phyloP scores from a whole-genome alignment of 352 stramenopile species.

The Phytophthora megakarya region DNA sequence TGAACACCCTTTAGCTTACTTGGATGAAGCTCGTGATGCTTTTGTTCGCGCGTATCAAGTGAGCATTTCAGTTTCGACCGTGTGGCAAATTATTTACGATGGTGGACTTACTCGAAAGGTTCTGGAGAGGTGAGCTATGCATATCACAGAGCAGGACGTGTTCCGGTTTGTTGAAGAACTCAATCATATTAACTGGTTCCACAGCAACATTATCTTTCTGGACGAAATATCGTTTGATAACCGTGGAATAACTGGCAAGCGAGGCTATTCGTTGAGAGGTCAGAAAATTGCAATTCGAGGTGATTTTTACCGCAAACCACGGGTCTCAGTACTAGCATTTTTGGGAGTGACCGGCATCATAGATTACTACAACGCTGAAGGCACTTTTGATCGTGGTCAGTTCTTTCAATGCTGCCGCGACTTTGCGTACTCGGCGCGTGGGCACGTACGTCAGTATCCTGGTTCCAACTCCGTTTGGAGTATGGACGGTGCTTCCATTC shows the following conservation, averaged over 20 bases:
- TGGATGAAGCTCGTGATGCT: constrained; percentile 31
- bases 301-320: constrained; percentile 22
- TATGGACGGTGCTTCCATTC: constrained; percentile 34
- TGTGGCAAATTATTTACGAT: too few species aligned
- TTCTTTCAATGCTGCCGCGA: constrained; percentile 31
- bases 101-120: constrained; percentile 36
- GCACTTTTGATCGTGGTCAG: constrained; percentile 34
- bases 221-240: constrained; percentile 44
- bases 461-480: constrained; percentile 34
- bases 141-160: constrained; percentile 35
- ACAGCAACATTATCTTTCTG: constrained; percentile 26
- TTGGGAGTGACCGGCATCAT: constrained; percentile 26
- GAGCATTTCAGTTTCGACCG: constrained; percentile 2
- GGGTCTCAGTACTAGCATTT: constrained; percentile 28
- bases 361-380: constrained; percentile 32
- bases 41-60: constrained; percentile 5
- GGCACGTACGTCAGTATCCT: constrained; percentile 22
- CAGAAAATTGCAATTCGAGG: too few species aligned
- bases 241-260: too few species aligned
- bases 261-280: background rate
- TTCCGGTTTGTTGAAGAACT: constrained; percentile 36
- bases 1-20: constrained; percentile 14
- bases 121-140: constrained; percentile 31
- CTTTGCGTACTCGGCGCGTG: constrained; percentile 17
- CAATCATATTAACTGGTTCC: constrained; percentile 15